A percentile compares a stretch with the other conserved stretches of the same genome.
phyloP scores from a whole-genome alignment of 2,329 filamentous ascomycete species.

The Geosmithia morbida region DNA sequence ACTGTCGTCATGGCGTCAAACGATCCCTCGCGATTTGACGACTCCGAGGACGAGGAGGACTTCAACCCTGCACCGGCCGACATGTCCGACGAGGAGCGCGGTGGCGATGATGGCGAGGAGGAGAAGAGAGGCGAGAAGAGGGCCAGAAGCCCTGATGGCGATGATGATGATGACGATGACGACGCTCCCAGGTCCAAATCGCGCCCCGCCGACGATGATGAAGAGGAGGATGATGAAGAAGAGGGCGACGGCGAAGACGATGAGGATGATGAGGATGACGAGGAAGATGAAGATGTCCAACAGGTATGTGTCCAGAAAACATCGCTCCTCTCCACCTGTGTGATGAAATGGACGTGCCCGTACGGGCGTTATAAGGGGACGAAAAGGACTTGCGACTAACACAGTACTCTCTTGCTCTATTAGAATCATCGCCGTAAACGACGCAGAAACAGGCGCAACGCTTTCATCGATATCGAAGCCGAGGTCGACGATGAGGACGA shows the following conservation, averaged over 20 bases:
- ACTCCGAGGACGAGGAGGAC: constrained; percentile 68
- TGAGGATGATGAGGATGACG: constrained; percentile 47
- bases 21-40: constrained; percentile 35
- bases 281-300: constrained; percentile 54
- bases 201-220: constrained; percentile 15
- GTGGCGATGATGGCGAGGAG: constrained; percentile 21
- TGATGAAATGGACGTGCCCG: background rate
- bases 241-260: constrained; percentile 33
- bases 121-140: constrained; percentile 14
- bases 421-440: constrained; percentile 59
- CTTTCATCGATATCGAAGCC: constrained; percentile 95
- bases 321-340: background rate
- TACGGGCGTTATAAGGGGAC: background rate
- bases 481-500: constrained; percentile 95
- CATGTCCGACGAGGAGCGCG: constrained; percentile 46
- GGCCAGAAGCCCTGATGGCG: constrained; percentile 21
- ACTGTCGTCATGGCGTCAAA: constrained; percentile 32
- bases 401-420: background rate
- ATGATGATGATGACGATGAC: constrained; percentile 21
- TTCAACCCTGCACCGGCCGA: constrained; percentile 76
- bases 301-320: constrained; percentile 24
- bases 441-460: constrained; percentile 58
- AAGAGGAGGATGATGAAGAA: constrained; percentile 23
- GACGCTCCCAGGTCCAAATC: constrained; percentile 5
- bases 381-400: background rate